Conservation (phyloP, 164 flowering plant species). For the Umbellularia californica region DNA sequence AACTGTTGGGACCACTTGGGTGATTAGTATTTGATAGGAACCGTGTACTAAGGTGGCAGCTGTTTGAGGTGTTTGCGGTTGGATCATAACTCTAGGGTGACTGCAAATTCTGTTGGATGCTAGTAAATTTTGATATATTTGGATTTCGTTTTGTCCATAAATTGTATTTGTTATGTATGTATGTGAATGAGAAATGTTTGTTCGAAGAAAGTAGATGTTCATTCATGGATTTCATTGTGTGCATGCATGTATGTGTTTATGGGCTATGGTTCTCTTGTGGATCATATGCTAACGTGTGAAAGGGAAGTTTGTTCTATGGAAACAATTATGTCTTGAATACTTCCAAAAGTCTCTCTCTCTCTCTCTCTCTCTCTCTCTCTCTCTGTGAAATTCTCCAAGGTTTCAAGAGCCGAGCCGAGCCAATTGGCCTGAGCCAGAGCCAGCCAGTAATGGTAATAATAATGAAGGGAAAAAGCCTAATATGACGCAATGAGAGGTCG, state of each 20-base stretch:
- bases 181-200: too few relatives aligned
- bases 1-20: too few relatives aligned
- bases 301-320: not conserved
- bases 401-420: not conserved
- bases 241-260: not conserved
- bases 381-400: not conserved
- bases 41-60: too few relatives aligned
- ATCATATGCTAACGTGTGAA: not conserved
- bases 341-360: not conserved
- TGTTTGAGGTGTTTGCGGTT: too few relatives aligned
- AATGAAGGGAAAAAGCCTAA: not conserved
- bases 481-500: not conserved
- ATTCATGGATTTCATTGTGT: not conserved
- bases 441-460: not conserved
- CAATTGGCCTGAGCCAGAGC: not conserved
- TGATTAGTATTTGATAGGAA: too few relatives aligned
- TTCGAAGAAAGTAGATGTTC: not conserved
- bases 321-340: not conserved
- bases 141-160: too few relatives aligned
- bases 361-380: not conserved
- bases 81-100: too few relatives aligned
- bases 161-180: too few relatives aligned
- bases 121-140: too few relatives aligned
- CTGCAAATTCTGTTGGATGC: too few relatives aligned
- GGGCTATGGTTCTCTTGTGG: not conserved